These are phyloP conservation scores for Coriolopsis trogii DNA, from an alignment of 1,284 basidiomycete species.

Conservation along the genomic window DNA sequence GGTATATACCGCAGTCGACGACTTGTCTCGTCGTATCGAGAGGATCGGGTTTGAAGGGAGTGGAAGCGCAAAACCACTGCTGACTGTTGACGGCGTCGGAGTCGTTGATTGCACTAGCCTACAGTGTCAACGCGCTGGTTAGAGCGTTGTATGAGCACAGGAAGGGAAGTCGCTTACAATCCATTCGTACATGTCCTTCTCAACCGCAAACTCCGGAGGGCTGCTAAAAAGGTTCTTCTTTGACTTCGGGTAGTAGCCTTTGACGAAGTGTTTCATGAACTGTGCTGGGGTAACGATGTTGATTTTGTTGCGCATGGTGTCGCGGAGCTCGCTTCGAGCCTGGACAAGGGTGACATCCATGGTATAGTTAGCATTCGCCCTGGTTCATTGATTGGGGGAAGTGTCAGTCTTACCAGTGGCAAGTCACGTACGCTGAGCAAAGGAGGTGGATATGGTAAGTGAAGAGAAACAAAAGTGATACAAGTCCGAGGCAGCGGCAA, in stretches of 20 bases:
- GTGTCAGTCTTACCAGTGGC: too few relatives aligned
- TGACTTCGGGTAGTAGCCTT: background rate
- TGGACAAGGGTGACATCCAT: too few relatives aligned
- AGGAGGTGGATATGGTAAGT: too few relatives aligned
- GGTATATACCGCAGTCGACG: constrained; percentile 9
- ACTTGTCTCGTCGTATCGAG: background rate
- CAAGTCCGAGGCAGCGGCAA: too few relatives aligned
- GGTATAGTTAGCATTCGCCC: too few relatives aligned
- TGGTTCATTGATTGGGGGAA: too few relatives aligned
- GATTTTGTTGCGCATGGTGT: background rate
- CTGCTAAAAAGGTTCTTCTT: background rate
- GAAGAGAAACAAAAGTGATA: too few relatives aligned
- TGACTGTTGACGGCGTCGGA: background rate
- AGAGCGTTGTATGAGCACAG: too few relatives aligned
- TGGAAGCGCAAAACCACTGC: background rate
- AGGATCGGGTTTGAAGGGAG: background rate
- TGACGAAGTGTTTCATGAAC: background rate
- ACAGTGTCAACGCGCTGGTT: background rate
- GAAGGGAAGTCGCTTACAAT: background rate
- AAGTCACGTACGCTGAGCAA: too few relatives aligned
- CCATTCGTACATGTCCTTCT: background rate
- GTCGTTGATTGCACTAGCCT: constrained; percentile 3
- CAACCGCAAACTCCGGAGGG: background rate
- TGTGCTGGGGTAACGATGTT: background rate
- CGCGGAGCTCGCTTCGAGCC: too few relatives aligned